These are phyloP conservation scores for Aspergillus ellipticus DNA, from an alignment of 495 filamentous ascomycete genomes.

Conservation along the genomic window DNA sequence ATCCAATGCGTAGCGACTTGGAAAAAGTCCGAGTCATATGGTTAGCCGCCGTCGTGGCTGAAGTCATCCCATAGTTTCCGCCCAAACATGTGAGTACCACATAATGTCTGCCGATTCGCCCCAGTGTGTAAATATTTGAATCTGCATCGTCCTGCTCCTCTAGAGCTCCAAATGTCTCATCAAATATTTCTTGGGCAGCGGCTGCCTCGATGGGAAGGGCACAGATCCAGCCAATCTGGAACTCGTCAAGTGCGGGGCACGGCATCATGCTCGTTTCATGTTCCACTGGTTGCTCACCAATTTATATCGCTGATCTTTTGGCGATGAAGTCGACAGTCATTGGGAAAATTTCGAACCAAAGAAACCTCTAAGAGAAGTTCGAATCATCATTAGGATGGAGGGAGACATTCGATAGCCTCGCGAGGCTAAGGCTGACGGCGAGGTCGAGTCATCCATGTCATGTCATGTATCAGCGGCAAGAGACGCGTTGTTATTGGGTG, in stretches of 20 bases:
- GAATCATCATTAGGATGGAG: too few species aligned
- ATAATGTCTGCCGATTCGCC: constrained; percentile 39
- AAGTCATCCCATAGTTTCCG: constrained; percentile 35
- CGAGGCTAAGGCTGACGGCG: too few species aligned
- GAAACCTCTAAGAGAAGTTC: too few species aligned
- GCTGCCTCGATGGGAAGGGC: constrained; percentile 39
- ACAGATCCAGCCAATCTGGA: constrained; percentile 51
- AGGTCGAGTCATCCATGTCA: too few species aligned
- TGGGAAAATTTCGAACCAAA: too few species aligned
- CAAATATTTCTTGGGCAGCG: constrained; percentile 45
- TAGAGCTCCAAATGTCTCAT: constrained; percentile 38
- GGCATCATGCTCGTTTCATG: too few species aligned
- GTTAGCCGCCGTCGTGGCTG: constrained; percentile 34
- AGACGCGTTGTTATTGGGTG: too few species aligned
- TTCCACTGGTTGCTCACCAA: too few species aligned
- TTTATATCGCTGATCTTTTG: too few species aligned
- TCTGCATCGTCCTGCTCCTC: constrained; percentile 20
- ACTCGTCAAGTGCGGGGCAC: constrained; percentile 31
- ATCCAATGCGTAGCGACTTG: constrained; percentile 23
- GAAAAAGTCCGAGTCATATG: constrained; percentile 41
- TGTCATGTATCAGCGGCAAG: too few species aligned
- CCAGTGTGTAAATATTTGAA: constrained; percentile 38
- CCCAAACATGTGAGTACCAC: constrained; percentile 40
- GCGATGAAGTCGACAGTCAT: too few species aligned
- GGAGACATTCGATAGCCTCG: too few species aligned